A percentile compares a stretch with the other conserved stretches of the same genome.
Conservation (phyloP, 108 stramenopile genomes). For the Nitzschia sp. region DNA sequence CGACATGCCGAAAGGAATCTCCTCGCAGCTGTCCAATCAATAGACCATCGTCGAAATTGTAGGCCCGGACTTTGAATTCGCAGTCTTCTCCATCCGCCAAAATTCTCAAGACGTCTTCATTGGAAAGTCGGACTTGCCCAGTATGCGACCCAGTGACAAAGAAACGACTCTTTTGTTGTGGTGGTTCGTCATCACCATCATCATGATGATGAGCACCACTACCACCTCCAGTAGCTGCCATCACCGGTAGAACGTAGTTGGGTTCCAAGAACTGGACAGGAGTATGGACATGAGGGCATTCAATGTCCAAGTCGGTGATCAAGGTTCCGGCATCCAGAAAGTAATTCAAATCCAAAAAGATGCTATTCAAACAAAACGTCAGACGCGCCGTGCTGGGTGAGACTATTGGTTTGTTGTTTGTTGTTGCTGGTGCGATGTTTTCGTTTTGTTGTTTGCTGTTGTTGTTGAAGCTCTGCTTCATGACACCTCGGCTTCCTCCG, state of each 20-base stretch:
- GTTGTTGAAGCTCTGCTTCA: neutral
- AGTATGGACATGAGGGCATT: neutral
- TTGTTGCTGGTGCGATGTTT: neutral
- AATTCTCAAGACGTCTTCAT: constrained; percentile 3
- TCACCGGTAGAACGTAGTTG: neutral
- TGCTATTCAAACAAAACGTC: constrained; percentile 7
- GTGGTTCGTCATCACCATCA: neutral
- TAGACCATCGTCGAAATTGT: constrained; percentile 5
- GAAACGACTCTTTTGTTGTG: neutral
- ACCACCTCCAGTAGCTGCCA: neutral
- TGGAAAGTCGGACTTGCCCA: neutral
- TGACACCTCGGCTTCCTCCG: no score
- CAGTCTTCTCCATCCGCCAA: constrained; percentile 5
- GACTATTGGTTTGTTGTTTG: neutral
- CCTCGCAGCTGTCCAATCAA: constrained; percentile 1
- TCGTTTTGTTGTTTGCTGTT: neutral
- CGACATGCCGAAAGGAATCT: neutral
- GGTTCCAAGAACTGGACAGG: constrained; percentile 6
- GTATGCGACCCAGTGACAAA: neutral
- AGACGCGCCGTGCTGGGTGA: neutral
- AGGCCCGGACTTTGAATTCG: constrained; percentile 9
- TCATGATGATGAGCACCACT: neutral
- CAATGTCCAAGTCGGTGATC: constrained; percentile 5
- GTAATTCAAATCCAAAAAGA: neutral
- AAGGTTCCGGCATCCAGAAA: constrained; percentile 10